Percentiles rank a stretch among this genome's conserved stretches.
phyloP scores from a whole-genome alignment of 371 early-diverging fungal species.

The Mucor lusitanicus region DNA sequence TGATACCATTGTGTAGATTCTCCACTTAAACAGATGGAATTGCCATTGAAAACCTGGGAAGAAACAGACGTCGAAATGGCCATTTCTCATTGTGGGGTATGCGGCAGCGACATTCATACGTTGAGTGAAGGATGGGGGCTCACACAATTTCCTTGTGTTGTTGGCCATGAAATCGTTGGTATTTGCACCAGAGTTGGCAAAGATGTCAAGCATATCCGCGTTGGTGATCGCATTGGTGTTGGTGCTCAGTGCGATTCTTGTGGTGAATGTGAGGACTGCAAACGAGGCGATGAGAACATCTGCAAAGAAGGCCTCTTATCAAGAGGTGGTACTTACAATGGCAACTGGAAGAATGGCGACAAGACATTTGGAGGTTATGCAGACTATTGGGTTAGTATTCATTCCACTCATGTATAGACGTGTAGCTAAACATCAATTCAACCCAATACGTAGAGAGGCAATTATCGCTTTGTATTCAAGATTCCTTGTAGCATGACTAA shows the following conservation, averaged over 20 bases:
- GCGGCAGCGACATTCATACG: constrained; percentile 53
- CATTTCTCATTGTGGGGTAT: constrained; percentile 56
- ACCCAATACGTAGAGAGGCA: constrained; percentile 43
- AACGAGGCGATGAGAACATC: constrained; percentile 27
- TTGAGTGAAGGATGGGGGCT: constrained; percentile 60
- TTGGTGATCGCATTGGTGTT: constrained; percentile 72
- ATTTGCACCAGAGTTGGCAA: constrained; percentile 50
- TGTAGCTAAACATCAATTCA: too few relatives aligned
- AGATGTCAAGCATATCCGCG: constrained; percentile 40
- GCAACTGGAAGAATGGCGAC: constrained; percentile 54
- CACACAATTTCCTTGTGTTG: constrained; percentile 54
- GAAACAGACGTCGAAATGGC: constrained; percentile 52
- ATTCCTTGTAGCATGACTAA: constrained; percentile 55
- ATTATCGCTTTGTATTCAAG: constrained; percentile 48
- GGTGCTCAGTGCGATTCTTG: constrained; percentile 59
- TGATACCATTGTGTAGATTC: constrained; percentile 5
- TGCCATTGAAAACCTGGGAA: constrained; percentile 38
- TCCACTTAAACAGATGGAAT: constrained; percentile 15
- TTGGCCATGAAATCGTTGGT: constrained; percentile 66
- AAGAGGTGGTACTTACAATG: constrained; percentile 61
- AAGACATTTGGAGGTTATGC: constrained; percentile 72
- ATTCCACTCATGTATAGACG: too few relatives aligned
- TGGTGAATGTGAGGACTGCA: constrained; percentile 31
- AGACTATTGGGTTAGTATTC: constrained; percentile 41
- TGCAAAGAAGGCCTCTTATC: constrained; percentile 32